These are phyloP conservation scores for Mucor racemosus DNA, from an alignment of 371 early-diverging fungal genomes.

Conservation along the genomic window DNA sequence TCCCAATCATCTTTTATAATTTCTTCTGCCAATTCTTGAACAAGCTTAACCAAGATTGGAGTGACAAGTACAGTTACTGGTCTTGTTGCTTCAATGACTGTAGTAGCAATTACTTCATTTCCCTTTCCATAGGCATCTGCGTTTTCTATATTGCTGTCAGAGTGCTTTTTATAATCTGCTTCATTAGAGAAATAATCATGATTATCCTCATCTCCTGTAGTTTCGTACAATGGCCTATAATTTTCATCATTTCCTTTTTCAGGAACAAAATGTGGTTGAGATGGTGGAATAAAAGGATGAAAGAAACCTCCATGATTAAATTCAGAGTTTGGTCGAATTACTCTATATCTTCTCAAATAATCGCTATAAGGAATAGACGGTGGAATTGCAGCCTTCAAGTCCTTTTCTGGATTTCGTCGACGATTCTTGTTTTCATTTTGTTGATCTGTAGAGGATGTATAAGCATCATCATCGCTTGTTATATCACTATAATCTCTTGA, in stretches of 20 bases:
- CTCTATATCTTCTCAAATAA: slow-evolving; percentile 63
- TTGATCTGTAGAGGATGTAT: neutral
- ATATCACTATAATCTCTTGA: neutral
- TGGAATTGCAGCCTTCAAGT: slow-evolving; percentile 38
- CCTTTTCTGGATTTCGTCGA: slow-evolving; percentile 10
- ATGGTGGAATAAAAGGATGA: slow-evolving; percentile 62
- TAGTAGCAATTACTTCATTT: slow-evolving; percentile 52
- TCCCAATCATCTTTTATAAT: slow-evolving; percentile 70
- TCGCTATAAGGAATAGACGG: slow-evolving; percentile 75
- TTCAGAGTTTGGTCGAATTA: slow-evolving; percentile 42
- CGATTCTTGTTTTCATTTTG: neutral
- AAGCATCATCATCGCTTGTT: slow-evolving; percentile 1
- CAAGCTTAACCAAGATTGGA: slow-evolving; percentile 75
- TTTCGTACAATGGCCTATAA: slow-evolving; percentile 10
- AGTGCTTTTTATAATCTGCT: slow-evolving; percentile 4
- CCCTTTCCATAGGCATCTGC: slow-evolving; percentile 25
- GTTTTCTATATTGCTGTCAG: slow-evolving; percentile 14
- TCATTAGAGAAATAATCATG: slow-evolving; percentile 15
- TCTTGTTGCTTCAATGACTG: slow-evolving; percentile 64
- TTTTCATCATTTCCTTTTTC: slow-evolving; percentile 35
- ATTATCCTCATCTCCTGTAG: neutral
- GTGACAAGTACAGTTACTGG: slow-evolving; percentile 68
- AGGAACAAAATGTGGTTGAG: slow-evolving; percentile 43
- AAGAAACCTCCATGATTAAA: slow-evolving; percentile 33
- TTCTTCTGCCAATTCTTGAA: slow-evolving; percentile 73